A percentile compares a stretch with the other conserved stretches of the same genome.
Conservation (phyloP, 2,329 filamentous ascomycete species). For the Meredithiella fracta region DNA sequence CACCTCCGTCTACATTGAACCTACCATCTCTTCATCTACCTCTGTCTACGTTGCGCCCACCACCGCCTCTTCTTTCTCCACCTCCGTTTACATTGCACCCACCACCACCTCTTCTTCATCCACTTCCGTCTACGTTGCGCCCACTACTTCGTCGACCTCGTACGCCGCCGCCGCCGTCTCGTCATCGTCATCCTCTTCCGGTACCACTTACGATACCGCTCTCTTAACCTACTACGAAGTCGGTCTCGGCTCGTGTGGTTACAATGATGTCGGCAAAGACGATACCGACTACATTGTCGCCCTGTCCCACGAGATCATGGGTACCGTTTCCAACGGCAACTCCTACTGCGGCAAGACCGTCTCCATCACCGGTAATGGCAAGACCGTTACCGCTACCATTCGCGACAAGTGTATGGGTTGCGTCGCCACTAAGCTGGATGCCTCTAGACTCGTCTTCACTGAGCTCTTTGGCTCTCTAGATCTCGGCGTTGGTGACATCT, state of each 20-base stretch:
- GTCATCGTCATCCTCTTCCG: slow-evolving; percentile 15
- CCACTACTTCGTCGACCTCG: slow-evolving; percentile 18
- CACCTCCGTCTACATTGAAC: slow-evolving; percentile 18
- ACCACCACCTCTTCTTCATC: neutral
- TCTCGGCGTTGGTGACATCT: slow-evolving; percentile 26
- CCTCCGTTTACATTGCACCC: neutral
- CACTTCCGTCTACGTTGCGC: slow-evolving; percentile 10
- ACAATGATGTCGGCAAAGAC: slow-evolving; percentile 41
- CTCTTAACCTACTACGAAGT: slow-evolving; percentile 61
- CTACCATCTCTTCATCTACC: slow-evolving; percentile 16
- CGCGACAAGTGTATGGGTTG: slow-evolving; percentile 68
- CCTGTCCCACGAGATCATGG: slow-evolving; percentile 49
- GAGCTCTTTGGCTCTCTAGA: slow-evolving; percentile 32
- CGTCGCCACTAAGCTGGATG: slow-evolving; percentile 36
- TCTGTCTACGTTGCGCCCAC: slow-evolving; percentile 2
- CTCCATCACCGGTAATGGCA: slow-evolving; percentile 44
- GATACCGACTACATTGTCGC: slow-evolving; percentile 47
- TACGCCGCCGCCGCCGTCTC: slow-evolving; percentile 14
- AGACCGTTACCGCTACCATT: slow-evolving; percentile 40
- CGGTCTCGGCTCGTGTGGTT: slow-evolving; percentile 53
- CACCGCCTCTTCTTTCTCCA: neutral
- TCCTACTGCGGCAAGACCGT: slow-evolving; percentile 54
- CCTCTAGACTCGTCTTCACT: slow-evolving; percentile 39
- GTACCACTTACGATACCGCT: slow-evolving; percentile 31
- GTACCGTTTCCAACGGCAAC: slow-evolving; percentile 46